Conservation (phyloP, 1,284 basidiomycete species). For the Apiotrichum laibachii region DNA sequence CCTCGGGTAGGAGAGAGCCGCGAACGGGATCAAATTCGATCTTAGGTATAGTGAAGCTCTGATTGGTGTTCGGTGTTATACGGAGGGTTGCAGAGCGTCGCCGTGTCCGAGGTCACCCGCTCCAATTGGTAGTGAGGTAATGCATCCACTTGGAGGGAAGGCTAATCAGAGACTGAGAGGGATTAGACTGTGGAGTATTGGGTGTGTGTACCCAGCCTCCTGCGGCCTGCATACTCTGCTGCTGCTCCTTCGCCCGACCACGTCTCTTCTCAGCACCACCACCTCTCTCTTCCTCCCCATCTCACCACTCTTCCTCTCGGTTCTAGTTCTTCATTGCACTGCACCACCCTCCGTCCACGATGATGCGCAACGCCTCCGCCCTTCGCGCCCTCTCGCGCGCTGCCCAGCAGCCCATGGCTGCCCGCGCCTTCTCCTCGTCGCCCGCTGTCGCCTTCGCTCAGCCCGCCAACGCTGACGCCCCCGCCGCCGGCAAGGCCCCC, state of each 20-base stretch:
- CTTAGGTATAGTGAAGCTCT: background rate
- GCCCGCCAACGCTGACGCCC: conserved; percentile 28
- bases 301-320: conserved; percentile 7
- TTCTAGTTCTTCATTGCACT: background rate
- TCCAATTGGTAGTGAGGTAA: background rate
- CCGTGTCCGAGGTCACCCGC: background rate
- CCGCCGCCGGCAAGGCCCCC: conserved; percentile 45
- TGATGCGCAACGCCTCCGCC: conserved; percentile 24
- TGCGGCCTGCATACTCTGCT: background rate
- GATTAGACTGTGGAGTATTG: too few relatives aligned
- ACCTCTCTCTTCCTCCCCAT: conserved; percentile 1
- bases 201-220: too few relatives aligned
- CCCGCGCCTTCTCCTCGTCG: conserved; percentile 35
- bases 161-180: too few relatives aligned
- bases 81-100: background rate
- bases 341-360: conserved; percentile 2
- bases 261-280: background rate
- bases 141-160: background rate
- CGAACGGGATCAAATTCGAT: background rate
- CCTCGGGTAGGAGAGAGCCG: background rate
- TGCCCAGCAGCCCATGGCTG: conserved; percentile 14
- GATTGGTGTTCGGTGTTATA: conserved; percentile 8
- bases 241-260: background rate
- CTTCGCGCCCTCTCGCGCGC: conserved; percentile 19
- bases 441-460: conserved; percentile 34